Evolutionary conservation across 1,139 yeast species (phyloP), one percentile per base, ranked within the genome.

Genomic region (Candida frijolesensis): DNA sequence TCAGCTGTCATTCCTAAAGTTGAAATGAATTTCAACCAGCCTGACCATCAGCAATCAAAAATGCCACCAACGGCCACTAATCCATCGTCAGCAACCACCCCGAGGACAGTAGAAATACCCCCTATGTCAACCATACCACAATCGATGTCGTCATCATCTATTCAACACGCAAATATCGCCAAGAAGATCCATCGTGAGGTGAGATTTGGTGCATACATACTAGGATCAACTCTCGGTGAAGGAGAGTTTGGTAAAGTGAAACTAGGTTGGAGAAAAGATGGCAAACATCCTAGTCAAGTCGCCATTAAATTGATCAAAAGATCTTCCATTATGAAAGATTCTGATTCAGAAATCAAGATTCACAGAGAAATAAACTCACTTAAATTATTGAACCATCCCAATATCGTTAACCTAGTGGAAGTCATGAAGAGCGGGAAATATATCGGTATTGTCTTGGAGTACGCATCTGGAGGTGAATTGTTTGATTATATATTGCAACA

Each of bases 241-340:
- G 99, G 99, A 42, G 98, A 94, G 66, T 94, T 94, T 67, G 99
- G 98, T 52, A 92, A 92, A 68, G 99, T 94, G 54, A 94, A 92
- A 67, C 76, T 94, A n/a, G 98, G 97, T 16, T 92, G 97, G 97
- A 77, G 96, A 51, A 86, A 87, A 66, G 94, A 86, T 62, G 91
- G 91, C 34, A 74, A 76, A 56, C 79, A 77, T 44, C 91, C 96
- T 4, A 83, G 87, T 49, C 95, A 90, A 70, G 97, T 92, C 22
- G 99, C 99, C 46, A 91, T 94, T 60, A 94, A 94, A 65, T 80
- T 94, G 54, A 90, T 94, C 54, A 85, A 92, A 62, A 79, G 96
- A 61, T 97, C 91, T 54, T 82, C 89, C 16, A 86, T 94, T 15
- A 84, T 89, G 49, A 87, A 89, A 57, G 91, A 89, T 54, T 84